phyloP scores from a whole-genome alignment of 2,329 filamentous ascomycete species.

The Tolypocladium ovalisporum region DNA sequence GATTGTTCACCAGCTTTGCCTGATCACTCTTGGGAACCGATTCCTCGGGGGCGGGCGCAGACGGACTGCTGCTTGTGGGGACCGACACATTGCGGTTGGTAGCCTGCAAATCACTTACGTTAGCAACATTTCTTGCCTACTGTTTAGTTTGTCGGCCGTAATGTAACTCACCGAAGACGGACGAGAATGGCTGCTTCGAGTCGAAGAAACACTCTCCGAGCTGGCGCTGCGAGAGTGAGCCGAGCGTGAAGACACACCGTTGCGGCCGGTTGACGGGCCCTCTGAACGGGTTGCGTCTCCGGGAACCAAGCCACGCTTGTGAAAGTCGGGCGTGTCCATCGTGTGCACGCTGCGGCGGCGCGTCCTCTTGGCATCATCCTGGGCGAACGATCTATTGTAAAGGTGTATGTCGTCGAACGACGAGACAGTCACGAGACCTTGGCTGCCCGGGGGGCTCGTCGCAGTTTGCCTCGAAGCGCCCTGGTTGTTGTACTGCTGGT shows the following conservation, averaged over 20 bases:
- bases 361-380: constrained; percentile 65
- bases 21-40: constrained; percentile 39
- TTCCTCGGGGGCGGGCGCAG: constrained; percentile 36
- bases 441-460: constrained; percentile 38
- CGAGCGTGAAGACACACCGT: constrained; percentile 17
- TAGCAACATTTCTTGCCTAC: constrained; percentile 33
- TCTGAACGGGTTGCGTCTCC: constrained; percentile 8
- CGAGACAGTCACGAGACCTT: constrained; percentile 26
- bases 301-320: constrained; percentile 7
- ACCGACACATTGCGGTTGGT: constrained; percentile 46
- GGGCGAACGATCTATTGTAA: constrained; percentile 37
- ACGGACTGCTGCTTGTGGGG: constrained; percentile 44
- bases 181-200: constrained; percentile 46
- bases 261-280: constrained; percentile 8
- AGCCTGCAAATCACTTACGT: constrained; percentile 40
- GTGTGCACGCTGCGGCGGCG: constrained; percentile 75
- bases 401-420: constrained; percentile 61
- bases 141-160: neutral
- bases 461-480: constrained; percentile 20
- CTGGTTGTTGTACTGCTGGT: constrained; percentile 18
- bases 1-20: constrained; percentile 44
- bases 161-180: constrained; percentile 52
- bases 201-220: constrained; percentile 53
- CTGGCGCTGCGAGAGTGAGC: constrained; percentile 40
- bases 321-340: constrained; percentile 25